These are phyloP conservation scores for Fusarium vanettenii DNA, from an alignment of 2,329 filamentous ascomycete genomes.

Conservation along the genomic window DNA sequence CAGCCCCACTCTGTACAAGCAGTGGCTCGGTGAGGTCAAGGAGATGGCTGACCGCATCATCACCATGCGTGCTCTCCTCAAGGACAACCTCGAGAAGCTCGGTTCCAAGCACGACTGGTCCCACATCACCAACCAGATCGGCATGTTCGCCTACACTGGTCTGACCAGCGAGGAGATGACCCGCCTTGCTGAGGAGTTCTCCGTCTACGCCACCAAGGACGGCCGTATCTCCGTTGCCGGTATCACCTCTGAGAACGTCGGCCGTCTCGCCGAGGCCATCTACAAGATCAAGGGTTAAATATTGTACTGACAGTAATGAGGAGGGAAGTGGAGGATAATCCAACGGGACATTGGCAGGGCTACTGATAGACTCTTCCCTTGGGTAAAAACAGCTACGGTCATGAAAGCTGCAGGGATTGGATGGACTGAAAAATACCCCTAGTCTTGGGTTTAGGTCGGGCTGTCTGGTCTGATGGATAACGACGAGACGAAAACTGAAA, in stretches of 20 bases:
- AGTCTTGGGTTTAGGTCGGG: slow-evolving; percentile 34
- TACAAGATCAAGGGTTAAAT: slow-evolving; percentile 81
- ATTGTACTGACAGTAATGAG: not conserved
- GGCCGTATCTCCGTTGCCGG: slow-evolving; percentile 88
- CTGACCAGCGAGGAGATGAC: slow-evolving; percentile 93
- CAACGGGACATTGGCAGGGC: not conserved
- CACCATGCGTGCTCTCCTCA: slow-evolving; percentile 93
- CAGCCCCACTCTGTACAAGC: slow-evolving; percentile 83
- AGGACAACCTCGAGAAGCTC: slow-evolving; percentile 93
- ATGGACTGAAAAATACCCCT: slow-evolving; percentile 40
- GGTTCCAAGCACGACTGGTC: slow-evolving; percentile 98
- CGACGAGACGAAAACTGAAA: slow-evolving; percentile 35
- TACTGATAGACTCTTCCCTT: slow-evolving; percentile 1
- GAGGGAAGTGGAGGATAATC: slow-evolving; percentile 1
- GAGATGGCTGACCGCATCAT: slow-evolving; percentile 99
- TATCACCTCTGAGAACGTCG: slow-evolving; percentile 83
- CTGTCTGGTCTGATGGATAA: slow-evolving; percentile 20
- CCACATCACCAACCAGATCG: slow-evolving; percentile 98
- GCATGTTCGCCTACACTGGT: slow-evolving; percentile 99
- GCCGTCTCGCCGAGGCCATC: slow-evolving; percentile 84
- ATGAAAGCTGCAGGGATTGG: slow-evolving; percentile 30
- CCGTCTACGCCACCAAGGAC: slow-evolving; percentile 96
- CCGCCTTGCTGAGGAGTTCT: slow-evolving; percentile 90
- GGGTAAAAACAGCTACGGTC: slow-evolving; percentile 28
- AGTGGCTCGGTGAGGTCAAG: slow-evolving; percentile 98